A percentile compares a stretch with the other conserved stretches of the same genome.
Evolutionary conservation across 805 yeast genomes (phyloP).

Genomic region (Wickerhamiella kurtzmanii): DNA sequence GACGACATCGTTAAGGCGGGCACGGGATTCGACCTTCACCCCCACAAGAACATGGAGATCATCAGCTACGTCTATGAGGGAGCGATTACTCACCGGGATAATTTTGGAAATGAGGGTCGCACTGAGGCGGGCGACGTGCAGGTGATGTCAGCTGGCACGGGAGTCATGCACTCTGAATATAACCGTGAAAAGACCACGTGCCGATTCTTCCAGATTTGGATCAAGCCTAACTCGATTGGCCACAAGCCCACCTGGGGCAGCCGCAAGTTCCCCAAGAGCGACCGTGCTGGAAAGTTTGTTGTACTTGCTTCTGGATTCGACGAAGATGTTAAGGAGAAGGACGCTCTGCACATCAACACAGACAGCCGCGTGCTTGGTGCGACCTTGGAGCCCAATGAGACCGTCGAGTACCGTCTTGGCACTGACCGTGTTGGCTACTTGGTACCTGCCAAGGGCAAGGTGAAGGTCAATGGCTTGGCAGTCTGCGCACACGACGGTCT

Average conservation of each 20-base stretch:
- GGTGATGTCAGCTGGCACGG: slow-evolving; percentile 7
- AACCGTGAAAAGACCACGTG: background rate
- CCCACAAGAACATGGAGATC: slow-evolving; percentile 7
- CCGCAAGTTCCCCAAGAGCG: background rate
- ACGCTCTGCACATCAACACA: slow-evolving; percentile 1
- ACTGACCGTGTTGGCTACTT: slow-evolving; percentile 5
- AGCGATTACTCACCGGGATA: slow-evolving; percentile 3
- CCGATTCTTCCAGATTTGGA: slow-evolving; percentile 9
- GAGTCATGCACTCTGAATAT: slow-evolving; percentile 3
- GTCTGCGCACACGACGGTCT: slow-evolving; percentile 8
- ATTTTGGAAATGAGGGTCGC: slow-evolving; percentile 2
- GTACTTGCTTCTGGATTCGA: slow-evolving; percentile 5
- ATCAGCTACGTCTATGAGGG: background rate
- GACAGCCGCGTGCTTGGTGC: slow-evolving; percentile 4
- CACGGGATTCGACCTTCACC: slow-evolving; percentile 4
- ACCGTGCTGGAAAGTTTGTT: background rate
- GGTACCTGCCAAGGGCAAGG: slow-evolving; percentile 1
- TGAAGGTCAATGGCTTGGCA: slow-evolving; percentile 3
- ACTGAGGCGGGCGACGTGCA: slow-evolving; percentile 5
- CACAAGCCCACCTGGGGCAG: slow-evolving; percentile 1
- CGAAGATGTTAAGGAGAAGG: background rate
- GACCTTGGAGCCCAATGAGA: background rate
- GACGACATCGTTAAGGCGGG: slow-evolving; percentile 3
- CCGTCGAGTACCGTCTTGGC: background rate
- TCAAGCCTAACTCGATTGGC: background rate